phyloP scores from a whole-genome alignment of 164 flowering plant genomes.

The Magnolia officinalis region DNA sequence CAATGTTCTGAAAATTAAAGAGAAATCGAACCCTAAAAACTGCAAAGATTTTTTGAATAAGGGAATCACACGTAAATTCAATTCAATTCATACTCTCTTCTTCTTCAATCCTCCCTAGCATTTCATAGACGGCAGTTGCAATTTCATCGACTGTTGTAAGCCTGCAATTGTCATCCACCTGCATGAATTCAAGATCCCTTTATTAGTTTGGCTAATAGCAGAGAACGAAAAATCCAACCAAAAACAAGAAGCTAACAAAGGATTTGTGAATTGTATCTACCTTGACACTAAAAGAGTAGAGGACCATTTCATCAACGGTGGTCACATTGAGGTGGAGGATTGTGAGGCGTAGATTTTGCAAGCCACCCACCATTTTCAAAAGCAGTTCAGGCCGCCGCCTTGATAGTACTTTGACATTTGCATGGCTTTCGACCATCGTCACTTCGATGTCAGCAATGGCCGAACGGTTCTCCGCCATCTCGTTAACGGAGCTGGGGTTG shows the following conservation, averaged over 20 bases:
- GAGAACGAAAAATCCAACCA: not conserved
- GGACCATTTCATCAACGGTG: constrained; percentile 52
- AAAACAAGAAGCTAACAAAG: not conserved
- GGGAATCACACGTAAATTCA: not conserved
- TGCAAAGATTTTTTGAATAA: not conserved
- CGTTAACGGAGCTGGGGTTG: constrained; percentile 4
- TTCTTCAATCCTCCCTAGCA: constrained; percentile 51
- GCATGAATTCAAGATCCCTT: constrained; percentile 6
- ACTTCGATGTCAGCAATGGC: constrained; percentile 76
- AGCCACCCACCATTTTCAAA: constrained; percentile 55
- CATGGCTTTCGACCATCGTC: constrained; percentile 85
- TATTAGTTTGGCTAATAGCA: not conserved
- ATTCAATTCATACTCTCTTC: constrained; percentile 30
- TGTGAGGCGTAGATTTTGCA: constrained; percentile 52
- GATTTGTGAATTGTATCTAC: constrained; percentile 21
- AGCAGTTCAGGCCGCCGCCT: constrained; percentile 61
- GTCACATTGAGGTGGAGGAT: constrained; percentile 83
- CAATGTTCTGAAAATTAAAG: not conserved
- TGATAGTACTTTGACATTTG: constrained; percentile 64
- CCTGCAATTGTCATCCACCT: constrained; percentile 73
- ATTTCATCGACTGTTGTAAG: constrained; percentile 65
- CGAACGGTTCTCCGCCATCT: constrained; percentile 21
- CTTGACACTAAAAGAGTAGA: constrained; percentile 76
- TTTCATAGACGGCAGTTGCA: constrained; percentile 55
- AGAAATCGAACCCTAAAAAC: constrained; percentile 2